Conservation (phyloP, 306 rosid genomes). For the Comarum palustre region DNA sequence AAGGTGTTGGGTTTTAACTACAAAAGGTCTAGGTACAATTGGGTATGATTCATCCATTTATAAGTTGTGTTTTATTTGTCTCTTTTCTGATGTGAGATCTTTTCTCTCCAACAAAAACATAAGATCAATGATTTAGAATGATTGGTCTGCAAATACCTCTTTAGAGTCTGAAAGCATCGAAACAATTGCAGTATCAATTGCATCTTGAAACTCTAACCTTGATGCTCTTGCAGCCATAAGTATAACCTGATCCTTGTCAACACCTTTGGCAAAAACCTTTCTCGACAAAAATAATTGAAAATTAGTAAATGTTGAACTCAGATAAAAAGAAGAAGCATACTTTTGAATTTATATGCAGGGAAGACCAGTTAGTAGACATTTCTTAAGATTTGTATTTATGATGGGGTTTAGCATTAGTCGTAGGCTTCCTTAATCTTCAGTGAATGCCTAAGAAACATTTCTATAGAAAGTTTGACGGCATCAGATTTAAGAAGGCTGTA, state of each 20-base stretch:
- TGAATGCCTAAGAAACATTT: neutral
- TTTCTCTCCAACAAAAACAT: too few relatives aligned
- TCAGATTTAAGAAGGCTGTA: neutral
- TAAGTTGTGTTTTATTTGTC: too few relatives aligned
- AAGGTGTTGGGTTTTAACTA: too few relatives aligned
- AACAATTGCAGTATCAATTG: slow-evolving; percentile 69
- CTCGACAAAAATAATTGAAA: neutral
- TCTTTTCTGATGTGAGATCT: too few relatives aligned
- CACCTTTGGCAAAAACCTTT: slow-evolving; percentile 56
- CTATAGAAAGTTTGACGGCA: neutral
- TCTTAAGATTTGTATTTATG: neutral
- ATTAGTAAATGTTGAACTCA: neutral
- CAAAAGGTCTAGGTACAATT: too few relatives aligned
- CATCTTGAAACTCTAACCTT: slow-evolving; percentile 71
- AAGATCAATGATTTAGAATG: neutral
- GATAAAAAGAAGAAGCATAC: neutral
- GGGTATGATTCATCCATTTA: too few relatives aligned
- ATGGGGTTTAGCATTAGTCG: neutral
- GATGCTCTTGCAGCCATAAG: slow-evolving; percentile 85
- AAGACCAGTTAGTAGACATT: neutral
- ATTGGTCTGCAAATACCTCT: slow-evolving; percentile 39
- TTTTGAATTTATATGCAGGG: neutral
- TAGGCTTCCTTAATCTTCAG: slow-evolving; percentile 7
- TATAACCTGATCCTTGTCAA: slow-evolving; percentile 59
- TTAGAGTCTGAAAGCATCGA: slow-evolving; percentile 70